Base-by-base conservation (phyloP, 495 filamentous ascomycete species). In the Margaritispora aquatica region DNA sequence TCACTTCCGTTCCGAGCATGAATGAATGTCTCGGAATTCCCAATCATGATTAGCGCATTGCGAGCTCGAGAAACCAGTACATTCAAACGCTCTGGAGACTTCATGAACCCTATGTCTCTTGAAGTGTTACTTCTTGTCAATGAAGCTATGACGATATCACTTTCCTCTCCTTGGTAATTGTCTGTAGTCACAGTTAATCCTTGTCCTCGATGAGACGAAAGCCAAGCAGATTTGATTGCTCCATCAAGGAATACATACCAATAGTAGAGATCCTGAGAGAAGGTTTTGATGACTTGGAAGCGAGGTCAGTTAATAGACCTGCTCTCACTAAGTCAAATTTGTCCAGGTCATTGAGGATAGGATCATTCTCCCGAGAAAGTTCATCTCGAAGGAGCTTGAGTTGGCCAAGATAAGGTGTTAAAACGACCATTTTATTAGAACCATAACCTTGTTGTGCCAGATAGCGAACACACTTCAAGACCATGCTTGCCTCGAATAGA, bases 131-230 rank as follows among this genome's bases (percentile, higher is more conserved):
- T 87, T 11, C 89, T 73, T 0, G 87, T 89, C 4, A 92, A 68
- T 0, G 80, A 82, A 0, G 70, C 84, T 31, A 93, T 76, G 1
- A 92, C 86, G 24, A 91, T 87, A 5, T 91, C 81, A 51, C 82
- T 87, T 58, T 93, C 88, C 62, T 93, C 88, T 2, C 89, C 89
- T 68, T 92, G 89, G 59, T 86, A 93, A 57, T 92, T 92, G 64
- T 92, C 87, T 86, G 51, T 17, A 15, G 9, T 17, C 48, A 20
- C 29, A 34, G 29, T 15, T 7, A 34, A 34, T 7, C 5, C 29
- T 34, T 34, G 5, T 34, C 29, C 29, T 34, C 15, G 29, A 34
- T 34, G 29, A 34, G 29, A 15, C 7, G 5, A 34, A 34, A 34
- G 29, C 29, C 5, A 34, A 34, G 29, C 15, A 15, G 15, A 34